Base-by-base conservation (phyloP, 2,329 filamentous ascomycete species). In the Fusarium equiseti region DNA sequence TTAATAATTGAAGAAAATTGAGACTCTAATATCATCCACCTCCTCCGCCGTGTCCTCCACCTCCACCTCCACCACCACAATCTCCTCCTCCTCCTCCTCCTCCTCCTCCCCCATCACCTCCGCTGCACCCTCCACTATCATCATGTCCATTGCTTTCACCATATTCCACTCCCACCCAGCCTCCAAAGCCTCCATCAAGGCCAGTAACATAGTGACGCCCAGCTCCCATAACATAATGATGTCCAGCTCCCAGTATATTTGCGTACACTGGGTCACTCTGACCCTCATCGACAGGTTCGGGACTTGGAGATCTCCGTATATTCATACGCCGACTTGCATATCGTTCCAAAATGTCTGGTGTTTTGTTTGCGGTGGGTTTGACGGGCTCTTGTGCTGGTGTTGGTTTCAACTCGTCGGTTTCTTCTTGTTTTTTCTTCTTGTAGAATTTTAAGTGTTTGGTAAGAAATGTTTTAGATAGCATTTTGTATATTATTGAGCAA, bases 381-480 rank as follows among this genome's bases (percentile, higher is more conserved):
- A 20, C n/a, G 24, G 54, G 24, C 35, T 38, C 35, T 38, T 38
- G 3, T 22, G 42, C 9, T 24, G 35, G 32, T 20, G 31, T 7
- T 20, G 20, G 16, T 35, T 35, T 49, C 8, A 31, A 12, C 40
- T 66, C 58, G 16, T 70, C 61, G 9, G 40, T 10, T 26, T 57
- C 29, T 12, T 56, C 54, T 38, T 63, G 40, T 38, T 54, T 49
- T 20, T 62, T 43, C 20, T 38, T 40, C 6, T 38, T 46, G 38
- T 43, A 38, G 5, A 63, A 53, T 9, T 24, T 31, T 12, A 65
- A 32, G 24, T 38, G 56, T 26, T 70, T 70, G 22, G 38, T 29
- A 6, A 70, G 20, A 40, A 59, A 20, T 11, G 55, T 32, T 58
- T 63, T 70, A 8, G 49, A 53, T 22, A 45, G 32, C 67, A 70